phyloP scores from a whole-genome alignment of 352 stramenopile species.

The Phytopythium kandeliae region DNA sequence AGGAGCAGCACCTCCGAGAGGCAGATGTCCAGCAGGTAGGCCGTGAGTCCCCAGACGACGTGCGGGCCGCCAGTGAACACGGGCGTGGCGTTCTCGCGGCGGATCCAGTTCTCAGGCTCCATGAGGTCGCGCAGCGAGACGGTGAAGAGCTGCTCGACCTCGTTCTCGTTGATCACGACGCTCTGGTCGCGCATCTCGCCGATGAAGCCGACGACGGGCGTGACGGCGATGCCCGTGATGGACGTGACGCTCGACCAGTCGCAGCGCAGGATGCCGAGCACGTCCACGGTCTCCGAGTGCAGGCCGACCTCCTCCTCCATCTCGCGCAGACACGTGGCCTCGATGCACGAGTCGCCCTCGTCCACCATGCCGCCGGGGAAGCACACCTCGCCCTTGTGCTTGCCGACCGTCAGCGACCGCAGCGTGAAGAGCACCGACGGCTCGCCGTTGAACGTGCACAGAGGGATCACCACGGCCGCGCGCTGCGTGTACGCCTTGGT shows the following conservation, averaged over 20 bases:
- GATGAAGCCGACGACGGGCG: slow-evolving; percentile 95
- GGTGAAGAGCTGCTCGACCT: slow-evolving; percentile 96
- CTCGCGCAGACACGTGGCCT: slow-evolving; percentile 95
- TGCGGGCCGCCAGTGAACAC: slow-evolving; percentile 95
- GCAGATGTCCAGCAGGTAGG: slow-evolving; percentile 93
- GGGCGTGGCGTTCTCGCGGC: slow-evolving; percentile 70
- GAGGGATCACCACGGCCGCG: slow-evolving; percentile 92
- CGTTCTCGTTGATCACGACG: slow-evolving; percentile 92
- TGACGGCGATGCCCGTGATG: slow-evolving; percentile 97
- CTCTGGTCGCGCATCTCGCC: slow-evolving; percentile 90
- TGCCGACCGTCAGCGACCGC: slow-evolving; percentile 85
- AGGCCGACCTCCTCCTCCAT: slow-evolving; percentile 98
- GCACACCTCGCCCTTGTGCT: slow-evolving; percentile 95
- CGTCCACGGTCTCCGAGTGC: slow-evolving; percentile 66
- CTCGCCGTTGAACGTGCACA: slow-evolving; percentile 95
- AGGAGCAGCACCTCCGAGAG: slow-evolving; percentile 62
- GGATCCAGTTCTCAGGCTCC: slow-evolving; percentile 79
- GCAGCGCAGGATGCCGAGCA: slow-evolving; percentile 93
- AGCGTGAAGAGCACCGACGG: slow-evolving; percentile 96
- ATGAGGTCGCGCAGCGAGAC: slow-evolving; percentile 89
- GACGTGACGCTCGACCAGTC: slow-evolving; percentile 95
- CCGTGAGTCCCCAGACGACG: slow-evolving; percentile 96
- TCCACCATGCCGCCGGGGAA: slow-evolving; percentile 96
- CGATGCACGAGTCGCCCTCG: slow-evolving; percentile 89
- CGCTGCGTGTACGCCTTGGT: slow-evolving; percentile 89